Evolutionary conservation across 768 basidiomycete species (phyloP), one percentile per base, ranked within the genome.

Genomic region (Sistotremastrum niveocremeum): DNA sequence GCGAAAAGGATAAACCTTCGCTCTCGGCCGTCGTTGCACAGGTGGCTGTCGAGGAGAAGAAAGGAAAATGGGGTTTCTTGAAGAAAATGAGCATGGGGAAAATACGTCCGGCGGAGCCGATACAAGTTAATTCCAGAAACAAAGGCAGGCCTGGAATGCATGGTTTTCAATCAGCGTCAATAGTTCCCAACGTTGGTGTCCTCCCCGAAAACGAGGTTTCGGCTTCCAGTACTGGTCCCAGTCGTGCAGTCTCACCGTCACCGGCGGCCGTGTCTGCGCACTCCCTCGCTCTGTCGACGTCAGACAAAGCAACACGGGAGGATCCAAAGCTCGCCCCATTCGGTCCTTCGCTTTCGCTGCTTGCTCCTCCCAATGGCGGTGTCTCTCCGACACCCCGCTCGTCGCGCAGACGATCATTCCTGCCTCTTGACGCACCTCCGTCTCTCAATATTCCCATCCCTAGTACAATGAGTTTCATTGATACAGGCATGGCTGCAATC

Each of bases 81-180:
- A 89, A 91, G 67, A 97, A 97, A 67, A 95, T 97, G 90, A 94
- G 90, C 5, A 94, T 93, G 88, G 83, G 89, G 9, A 88, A 84
- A 62, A 82, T 94, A 67, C 20, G 20, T 20, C 20, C 20, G 20
- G 20, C 20, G 20, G 20, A 20, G 2, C 20, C 20, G 1, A 20
- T 20, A 20, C 20, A 20, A 20, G 20, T 20, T 20, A 20, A 20
- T 20, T 1, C 20, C 20, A 20, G 20, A 20, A 20, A 20, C 20
- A 20, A 20, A 20, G 20, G 20, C 20, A 20, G 20, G 20, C 20
- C 20, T 20, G 20, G 20, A 20, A 20, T 20, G 20, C 20, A 20
- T 20, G 20, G 20, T 20, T 20, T 20, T 2, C 20, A 20, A 20
- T 20, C 20, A 20, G 20, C 20, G 20, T 20, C 20, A 20, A 65